Conservation (phyloP, 176 grass and related monocot genomes). For the Juncus effusus region DNA sequence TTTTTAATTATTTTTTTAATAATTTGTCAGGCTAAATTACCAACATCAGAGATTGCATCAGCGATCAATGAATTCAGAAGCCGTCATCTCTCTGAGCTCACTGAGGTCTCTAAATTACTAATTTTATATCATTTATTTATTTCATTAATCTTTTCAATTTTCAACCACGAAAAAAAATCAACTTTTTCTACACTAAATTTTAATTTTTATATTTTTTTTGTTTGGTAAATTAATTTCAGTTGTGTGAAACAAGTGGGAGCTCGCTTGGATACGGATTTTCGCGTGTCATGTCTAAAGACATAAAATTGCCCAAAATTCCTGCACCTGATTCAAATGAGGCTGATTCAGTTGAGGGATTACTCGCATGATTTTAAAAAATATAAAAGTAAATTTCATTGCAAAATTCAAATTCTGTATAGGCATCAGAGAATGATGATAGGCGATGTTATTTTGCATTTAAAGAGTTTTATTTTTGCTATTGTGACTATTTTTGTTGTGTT, state of each 20-base stretch:
- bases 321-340: constrained; percentile 52
- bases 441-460: too few species aligned
- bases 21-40: constrained; percentile 69
- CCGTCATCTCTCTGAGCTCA: constrained; percentile 92
- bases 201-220: constrained; percentile 17
- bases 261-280: constrained; percentile 91
- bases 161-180: neutral
- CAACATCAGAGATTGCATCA: constrained; percentile 88
- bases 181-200: neutral
- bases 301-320: constrained; percentile 43
- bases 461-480: too few species aligned
- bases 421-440: too few species aligned
- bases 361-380: constrained; percentile 13
- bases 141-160: neutral
- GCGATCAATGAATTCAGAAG: constrained; percentile 86
- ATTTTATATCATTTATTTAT: constrained; percentile 3
- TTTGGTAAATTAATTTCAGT: constrained; percentile 35
- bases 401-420: too few species aligned
- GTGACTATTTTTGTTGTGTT: too few species aligned
- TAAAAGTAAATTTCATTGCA: neutral
- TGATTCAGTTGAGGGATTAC: constrained; percentile 54
- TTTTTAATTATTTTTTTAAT: constrained; percentile 12
- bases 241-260: constrained; percentile 63
- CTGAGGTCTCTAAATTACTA: constrained; percentile 52
- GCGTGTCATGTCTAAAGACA: constrained; percentile 34